phyloP scores from a whole-genome alignment of 768 basidiomycete species.

The Omphalotus guepiniiformis region DNA sequence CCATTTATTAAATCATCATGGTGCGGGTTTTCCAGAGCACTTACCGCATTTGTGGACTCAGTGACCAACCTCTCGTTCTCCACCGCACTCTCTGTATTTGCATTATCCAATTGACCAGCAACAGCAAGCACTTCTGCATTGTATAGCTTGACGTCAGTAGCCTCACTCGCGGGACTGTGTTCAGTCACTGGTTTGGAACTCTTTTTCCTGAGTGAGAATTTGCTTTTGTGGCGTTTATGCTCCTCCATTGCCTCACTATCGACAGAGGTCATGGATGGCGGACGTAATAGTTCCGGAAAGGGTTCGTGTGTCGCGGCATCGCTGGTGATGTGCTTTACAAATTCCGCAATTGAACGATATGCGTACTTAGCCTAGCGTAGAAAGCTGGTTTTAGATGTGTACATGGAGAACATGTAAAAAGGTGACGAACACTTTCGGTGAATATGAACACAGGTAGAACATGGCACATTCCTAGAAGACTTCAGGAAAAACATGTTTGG shows the following conservation, averaged over 20 bases:
- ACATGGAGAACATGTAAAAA: neutral
- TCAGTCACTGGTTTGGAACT: neutral
- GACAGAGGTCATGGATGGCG: conserved; percentile 20
- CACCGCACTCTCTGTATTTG: no score
- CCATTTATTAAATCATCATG: no score
- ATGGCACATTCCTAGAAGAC: conserved; percentile 58
- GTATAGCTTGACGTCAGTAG: conserved; percentile 23
- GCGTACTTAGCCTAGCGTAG: conserved; percentile 61
- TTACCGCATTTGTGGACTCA: conserved; percentile 13
- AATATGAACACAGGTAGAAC: conserved; percentile 72
- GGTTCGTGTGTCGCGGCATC: conserved; percentile 33
- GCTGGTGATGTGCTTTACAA: conserved; percentile 49
- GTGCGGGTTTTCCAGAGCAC: neutral
- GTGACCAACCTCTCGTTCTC: neutral
- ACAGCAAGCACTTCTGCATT: conserved; percentile 24
- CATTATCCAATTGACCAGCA: conserved; percentile 22
- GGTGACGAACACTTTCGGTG: conserved; percentile 44
- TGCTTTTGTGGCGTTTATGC: conserved; percentile 4
- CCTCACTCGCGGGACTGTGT: conserved; percentile 8
- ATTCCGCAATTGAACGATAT: conserved; percentile 54
- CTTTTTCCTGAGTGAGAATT: conserved; percentile 4
- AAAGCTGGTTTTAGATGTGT: no score
- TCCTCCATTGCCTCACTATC: conserved; percentile 16
- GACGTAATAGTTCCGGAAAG: conserved; percentile 40
- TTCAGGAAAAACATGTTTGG: neutral